These are phyloP conservation scores for Corymbia citriodora DNA, from an alignment of 441 rosid species.

Conservation along the genomic window DNA sequence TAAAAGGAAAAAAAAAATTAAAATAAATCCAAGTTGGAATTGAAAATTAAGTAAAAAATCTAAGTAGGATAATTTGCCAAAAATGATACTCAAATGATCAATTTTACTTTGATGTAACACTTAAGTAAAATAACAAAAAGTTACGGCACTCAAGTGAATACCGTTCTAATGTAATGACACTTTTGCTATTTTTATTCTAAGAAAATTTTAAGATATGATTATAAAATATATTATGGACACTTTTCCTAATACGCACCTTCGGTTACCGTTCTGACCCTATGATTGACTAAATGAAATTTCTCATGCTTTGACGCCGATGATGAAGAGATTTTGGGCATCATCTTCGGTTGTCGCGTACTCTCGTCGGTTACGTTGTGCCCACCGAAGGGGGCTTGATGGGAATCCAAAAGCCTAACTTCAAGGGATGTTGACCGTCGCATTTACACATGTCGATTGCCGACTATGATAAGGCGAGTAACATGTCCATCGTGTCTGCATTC, in stretches of 20 bases:
- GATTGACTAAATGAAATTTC: neutral
- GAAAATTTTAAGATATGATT: neutral
- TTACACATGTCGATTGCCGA: neutral
- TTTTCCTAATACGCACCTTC: neutral
- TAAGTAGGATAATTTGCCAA: too few species aligned
- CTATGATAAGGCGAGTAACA: neutral
- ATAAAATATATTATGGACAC: neutral
- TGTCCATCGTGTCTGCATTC: neutral
- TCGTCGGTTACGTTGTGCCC: neutral
- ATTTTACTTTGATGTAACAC: too few species aligned
- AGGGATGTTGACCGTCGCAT: neutral
- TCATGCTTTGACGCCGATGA: neutral
- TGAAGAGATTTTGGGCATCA: neutral
- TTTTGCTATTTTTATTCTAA: too few species aligned
- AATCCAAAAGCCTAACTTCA: constrained; percentile 1
- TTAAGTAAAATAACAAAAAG: too few species aligned
- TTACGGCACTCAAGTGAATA: neutral
- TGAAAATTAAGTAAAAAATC: neutral
- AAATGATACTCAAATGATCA: neutral
- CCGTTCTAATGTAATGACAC: too few species aligned
- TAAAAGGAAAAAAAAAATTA: too few species aligned
- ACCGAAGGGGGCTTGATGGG: neutral
- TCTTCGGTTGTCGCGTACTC: neutral
- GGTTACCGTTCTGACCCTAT: neutral
- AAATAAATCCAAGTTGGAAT: neutral